phyloP scores from a whole-genome alignment of 306 rosid species.

The Elaeagnus macrophylla region DNA sequence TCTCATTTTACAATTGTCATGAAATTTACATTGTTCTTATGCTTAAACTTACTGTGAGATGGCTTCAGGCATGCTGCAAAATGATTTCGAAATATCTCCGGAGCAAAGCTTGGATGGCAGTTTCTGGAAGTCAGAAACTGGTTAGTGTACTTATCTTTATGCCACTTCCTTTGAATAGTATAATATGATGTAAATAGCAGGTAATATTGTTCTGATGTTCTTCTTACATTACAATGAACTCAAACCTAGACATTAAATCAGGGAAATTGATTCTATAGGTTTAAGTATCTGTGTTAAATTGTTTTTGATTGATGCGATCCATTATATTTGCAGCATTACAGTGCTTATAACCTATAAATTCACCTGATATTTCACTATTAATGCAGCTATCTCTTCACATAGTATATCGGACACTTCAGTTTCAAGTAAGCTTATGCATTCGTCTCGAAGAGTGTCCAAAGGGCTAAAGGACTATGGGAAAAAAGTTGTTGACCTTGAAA shows the following conservation, averaged over 20 bases:
- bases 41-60: constrained; percentile 12
- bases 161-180: neutral
- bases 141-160: constrained; percentile 28
- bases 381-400: constrained; percentile 56
- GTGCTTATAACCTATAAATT: constrained; percentile 8
- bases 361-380: constrained; percentile 12
- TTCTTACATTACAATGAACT: no score
- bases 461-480: constrained; percentile 68
- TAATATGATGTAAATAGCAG: no score
- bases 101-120: constrained; percentile 69
- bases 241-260: no score
- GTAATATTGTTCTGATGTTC: no score
- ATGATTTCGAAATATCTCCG: constrained; percentile 64
- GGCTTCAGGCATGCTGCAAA: constrained; percentile 53
- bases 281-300: no score
- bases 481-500: constrained; percentile 54
- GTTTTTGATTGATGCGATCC: no score
- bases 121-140: constrained; percentile 67
- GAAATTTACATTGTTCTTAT: constrained; percentile 1
- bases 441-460: constrained; percentile 56
- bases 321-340: no score
- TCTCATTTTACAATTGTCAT: neutral
- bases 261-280: no score
- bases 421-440: constrained; percentile 43
- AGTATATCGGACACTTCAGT: constrained; percentile 55